Percentiles rank a stretch among this genome's conserved stretches.
Evolutionary conservation across 2,329 filamentous ascomycete genomes (phyloP).

Genomic region (Phaeomoniella chlamydospora): DNA sequence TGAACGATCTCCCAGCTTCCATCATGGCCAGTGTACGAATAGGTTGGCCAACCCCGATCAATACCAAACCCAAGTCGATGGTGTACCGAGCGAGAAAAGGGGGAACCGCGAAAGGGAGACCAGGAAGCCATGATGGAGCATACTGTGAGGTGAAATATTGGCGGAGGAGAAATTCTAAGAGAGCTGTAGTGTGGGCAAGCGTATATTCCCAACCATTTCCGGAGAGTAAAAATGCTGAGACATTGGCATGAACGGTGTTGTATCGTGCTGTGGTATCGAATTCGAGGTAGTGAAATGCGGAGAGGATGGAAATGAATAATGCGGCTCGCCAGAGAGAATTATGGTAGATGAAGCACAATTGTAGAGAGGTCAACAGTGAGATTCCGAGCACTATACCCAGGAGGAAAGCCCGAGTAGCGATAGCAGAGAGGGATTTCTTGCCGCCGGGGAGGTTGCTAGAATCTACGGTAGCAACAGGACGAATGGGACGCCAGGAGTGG

Average conservation of each 20-base stretch:
- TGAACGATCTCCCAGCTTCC: conserved; percentile 81
- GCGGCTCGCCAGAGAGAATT: conserved; percentile 42
- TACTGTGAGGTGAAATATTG: conserved; percentile 7
- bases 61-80: conserved; percentile 40
- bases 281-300: conserved; percentile 88
- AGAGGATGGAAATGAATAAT: conserved; percentile 43
- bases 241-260: conserved; percentile 59
- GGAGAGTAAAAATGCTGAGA: conserved; percentile 68
- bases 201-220: conserved; percentile 77
- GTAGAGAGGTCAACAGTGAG: conserved; percentile 14
- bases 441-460: conserved; percentile 20
- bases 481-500: neutral
- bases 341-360: conserved; percentile 12
- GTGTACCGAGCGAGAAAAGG: conserved; percentile 14
- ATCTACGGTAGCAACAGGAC: conserved; percentile 11
- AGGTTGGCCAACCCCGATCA: conserved; percentile 57
- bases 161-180: conserved; percentile 49
- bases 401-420: conserved; percentile 28
- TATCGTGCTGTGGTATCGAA: conserved; percentile 79
- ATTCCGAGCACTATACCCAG: conserved; percentile 26
- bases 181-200: conserved; percentile 62
- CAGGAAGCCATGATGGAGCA: conserved; percentile 6
- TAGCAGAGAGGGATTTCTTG: conserved; percentile 25
- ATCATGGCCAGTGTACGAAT: conserved; percentile 76
- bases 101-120: conserved; percentile 17